Base-by-base conservation (phyloP, 345 rosid genomes). In the Lumnitzera racemosa region DNA sequence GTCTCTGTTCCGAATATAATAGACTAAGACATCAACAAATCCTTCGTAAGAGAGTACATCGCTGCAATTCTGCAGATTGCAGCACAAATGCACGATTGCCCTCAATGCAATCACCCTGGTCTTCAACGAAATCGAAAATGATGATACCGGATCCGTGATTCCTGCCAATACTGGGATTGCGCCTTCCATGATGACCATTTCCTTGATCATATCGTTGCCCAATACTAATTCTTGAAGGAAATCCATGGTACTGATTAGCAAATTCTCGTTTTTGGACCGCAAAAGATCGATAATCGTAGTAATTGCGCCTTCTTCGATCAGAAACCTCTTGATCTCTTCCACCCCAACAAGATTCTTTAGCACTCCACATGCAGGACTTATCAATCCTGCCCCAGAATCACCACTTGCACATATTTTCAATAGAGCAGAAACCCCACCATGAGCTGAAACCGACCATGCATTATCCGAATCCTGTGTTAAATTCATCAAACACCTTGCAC, bases 361-460 rank as follows among this genome's bases (percentile, higher is more conserved):
- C 52, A 88, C 90, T 53, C 85, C 91, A 74, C 91, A 84, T 64
- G 87, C 78, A 57, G 73, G 63, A 56, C 64, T 78, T 4, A 90
- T 70, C 61, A 90, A 58, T 61, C 81, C 90, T 9, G 76, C 76
- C 0, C 70, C 62, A 2, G 60, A 71, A 58, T 76, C 76, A 17
- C 24, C 58, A 55, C 46, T 52, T 55, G 88, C 68, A 71, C 96
- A 87, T 2, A 90, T 75, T 74, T 78, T 87, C 68, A 94, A 56
- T 63, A 94, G 63, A 10, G 87, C 87, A 0, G 96, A 76, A 47
- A 94, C 99, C n/a, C 99, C 97, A n/a, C 90, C 99, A 41, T 94
- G 92, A 74, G 99, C 88, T 3, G 91, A 94, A 41, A 89, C 86
- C 1, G 96, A 82, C 99, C 99, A 94, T 14, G 96, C 96, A 57